Evolutionary conservation across 108 stramenopile species (phyloP).

Genomic region (Parietichytrium sp.): DNA sequence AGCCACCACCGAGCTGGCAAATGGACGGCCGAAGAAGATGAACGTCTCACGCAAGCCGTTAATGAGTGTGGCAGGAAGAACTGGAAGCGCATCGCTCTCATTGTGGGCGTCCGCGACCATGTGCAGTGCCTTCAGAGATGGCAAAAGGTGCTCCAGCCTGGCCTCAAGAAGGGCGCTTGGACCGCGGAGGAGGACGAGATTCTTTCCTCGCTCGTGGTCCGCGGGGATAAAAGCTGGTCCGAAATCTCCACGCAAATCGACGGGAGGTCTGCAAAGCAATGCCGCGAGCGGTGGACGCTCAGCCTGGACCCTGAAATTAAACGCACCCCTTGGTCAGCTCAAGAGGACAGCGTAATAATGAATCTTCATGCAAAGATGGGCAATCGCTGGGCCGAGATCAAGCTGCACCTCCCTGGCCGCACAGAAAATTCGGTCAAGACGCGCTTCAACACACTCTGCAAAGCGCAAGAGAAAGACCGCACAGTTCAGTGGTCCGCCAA

Average conservation of each 20-base stretch:
- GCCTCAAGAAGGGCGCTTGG: conserved; percentile 46
- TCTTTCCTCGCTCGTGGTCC: too few relatives aligned
- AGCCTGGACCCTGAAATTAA: conserved; percentile 82
- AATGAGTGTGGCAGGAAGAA: conserved; percentile 42
- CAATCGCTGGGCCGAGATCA: conserved; percentile 63
- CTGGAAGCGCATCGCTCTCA: conserved; percentile 40
- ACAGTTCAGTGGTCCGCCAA: neutral
- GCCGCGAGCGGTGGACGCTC: conserved; percentile 70
- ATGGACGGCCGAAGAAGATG: conserved; percentile 46
- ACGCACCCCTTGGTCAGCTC: conserved; percentile 79
- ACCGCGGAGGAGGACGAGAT: conserved; percentile 48
- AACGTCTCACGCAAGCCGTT: neutral
- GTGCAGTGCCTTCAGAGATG: conserved; percentile 52
- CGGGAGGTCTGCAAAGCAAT: conserved; percentile 26
- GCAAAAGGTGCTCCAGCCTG: conserved; percentile 49
- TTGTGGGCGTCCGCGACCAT: conserved; percentile 45
- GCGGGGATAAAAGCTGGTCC: conserved; percentile 35
- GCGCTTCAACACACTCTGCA: conserved; percentile 51
- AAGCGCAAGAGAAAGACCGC: neutral
- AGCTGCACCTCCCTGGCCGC: conserved; percentile 66
- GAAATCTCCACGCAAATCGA: neutral
- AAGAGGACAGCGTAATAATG: conserved; percentile 72
- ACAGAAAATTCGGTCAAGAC: conserved; percentile 72
- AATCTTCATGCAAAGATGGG: conserved; percentile 1
- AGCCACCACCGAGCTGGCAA: too few relatives aligned